phyloP scores from a whole-genome alignment of 2,329 filamentous ascomycete genomes.

The Helminthosporium solani region DNA sequence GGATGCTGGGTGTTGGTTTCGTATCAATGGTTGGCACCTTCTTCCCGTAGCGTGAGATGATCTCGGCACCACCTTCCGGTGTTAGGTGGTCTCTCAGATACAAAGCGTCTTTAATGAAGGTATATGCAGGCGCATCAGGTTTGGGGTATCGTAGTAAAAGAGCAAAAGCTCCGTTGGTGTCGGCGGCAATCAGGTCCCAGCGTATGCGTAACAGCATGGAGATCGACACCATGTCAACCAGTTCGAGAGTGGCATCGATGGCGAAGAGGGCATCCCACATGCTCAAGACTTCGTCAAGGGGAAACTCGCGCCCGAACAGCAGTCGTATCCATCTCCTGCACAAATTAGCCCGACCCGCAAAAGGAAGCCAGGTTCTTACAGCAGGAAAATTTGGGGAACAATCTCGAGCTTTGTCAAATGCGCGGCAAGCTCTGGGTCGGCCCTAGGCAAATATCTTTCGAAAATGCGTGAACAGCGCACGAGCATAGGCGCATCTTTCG shows the following conservation, averaged over 20 bases:
- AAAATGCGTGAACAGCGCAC: conserved; percentile 85
- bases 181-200: conserved; percentile 82
- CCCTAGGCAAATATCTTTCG: conserved; percentile 71
- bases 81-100: conserved; percentile 68
- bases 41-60: conserved; percentile 71
- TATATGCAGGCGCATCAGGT: conserved; percentile 65
- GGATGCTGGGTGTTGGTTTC: conserved; percentile 27
- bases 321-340: conserved; percentile 86
- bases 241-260: conserved; percentile 73
- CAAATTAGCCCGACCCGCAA: conserved; percentile 17
- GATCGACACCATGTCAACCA: conserved; percentile 89
- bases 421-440: conserved; percentile 78
- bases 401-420: conserved; percentile 84
- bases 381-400: conserved; percentile 93
- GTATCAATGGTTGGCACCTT: conserved; percentile 37
- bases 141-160: conserved; percentile 81
- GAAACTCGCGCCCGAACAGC: conserved; percentile 89
- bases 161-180: conserved; percentile 83
- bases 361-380: conserved; percentile 57
- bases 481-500: conserved; percentile 69
- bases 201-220: conserved; percentile 90
- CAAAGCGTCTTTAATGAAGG: conserved; percentile 82
- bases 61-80: conserved; percentile 59
- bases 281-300: conserved; percentile 77
- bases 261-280: conserved; percentile 94